Evolutionary conservation across 805 yeast genomes (phyloP), one percentile per base, ranked within the genome.

Genomic region (Crinitomyces ghanaensis): DNA sequence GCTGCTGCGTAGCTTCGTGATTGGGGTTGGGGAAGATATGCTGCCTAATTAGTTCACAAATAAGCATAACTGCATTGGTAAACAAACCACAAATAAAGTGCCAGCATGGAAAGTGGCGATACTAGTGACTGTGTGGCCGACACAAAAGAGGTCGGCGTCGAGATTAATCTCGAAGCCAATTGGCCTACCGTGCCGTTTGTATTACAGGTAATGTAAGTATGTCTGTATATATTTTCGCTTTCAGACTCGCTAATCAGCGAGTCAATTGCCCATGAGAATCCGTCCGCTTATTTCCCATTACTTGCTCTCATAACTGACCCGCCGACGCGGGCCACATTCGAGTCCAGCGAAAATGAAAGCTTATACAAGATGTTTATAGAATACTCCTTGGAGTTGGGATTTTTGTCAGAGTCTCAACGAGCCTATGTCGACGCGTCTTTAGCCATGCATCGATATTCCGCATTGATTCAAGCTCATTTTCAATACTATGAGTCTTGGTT

Each of bases 391-490:
- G 30, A 34, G 8, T 22, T 33, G 19, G 31, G 35, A 1, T 43
- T 48, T 23, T 13, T 53, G 11, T 19, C 30, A 27, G 37, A 38
- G 17, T 29, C 27, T 5, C 34, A 38, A 3, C 29, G 43, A 13
- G 34, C 40, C 4, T 33, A 50, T 15, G 51, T 66, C 6, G 60
- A 69, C 38, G 56, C 70, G 22, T 56, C 67, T 24, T 41, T 73
- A 21, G 65, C 66, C 0, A 53, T 68, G 34, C 66, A 74, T 29
- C 54, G 64, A 19, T 52, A 64, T 35, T 57, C 81, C 1, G 84
- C 94, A 3, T 60, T 75, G 30, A 63, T 84, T 19, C 71, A 73
- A 46, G 59, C 85, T 1, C 81, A 81, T 35, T 77, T 65, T 47
- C 64, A 66, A 33, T 60, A 67, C 47, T 82, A 70, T 46, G 51